phyloP scores from a whole-genome alignment of 495 filamentous ascomycete genomes.

The Aspergillus conjunctus region DNA sequence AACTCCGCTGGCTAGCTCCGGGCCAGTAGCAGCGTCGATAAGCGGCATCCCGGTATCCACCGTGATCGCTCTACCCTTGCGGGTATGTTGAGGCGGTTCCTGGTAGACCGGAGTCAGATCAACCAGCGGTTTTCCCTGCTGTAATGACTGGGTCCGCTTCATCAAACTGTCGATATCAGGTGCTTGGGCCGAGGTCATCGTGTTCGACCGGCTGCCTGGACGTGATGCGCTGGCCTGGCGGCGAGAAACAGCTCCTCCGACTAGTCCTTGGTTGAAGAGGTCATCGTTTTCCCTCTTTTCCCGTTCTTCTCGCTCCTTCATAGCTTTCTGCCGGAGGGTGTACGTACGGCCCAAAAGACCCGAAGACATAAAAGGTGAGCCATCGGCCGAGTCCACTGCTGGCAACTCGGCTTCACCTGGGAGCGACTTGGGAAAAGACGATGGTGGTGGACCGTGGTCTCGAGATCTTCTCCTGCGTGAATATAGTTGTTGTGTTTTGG shows the following conservation, averaged over 20 bases:
- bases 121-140: constrained; percentile 62
- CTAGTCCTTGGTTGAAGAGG: constrained; percentile 31
- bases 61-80: constrained; percentile 67
- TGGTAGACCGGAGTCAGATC: constrained; percentile 74
- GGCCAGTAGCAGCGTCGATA: constrained; percentile 65
- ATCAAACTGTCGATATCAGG: constrained; percentile 28
- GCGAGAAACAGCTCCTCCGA: constrained; percentile 21
- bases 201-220: constrained; percentile 39
- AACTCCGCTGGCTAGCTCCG: constrained; percentile 48
- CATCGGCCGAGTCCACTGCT: constrained; percentile 31
- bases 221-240: constrained; percentile 17
- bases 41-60: constrained; percentile 62
- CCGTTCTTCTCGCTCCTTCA: constrained; percentile 55
- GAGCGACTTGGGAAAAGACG: constrained; percentile 43
- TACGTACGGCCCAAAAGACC: constrained; percentile 67
- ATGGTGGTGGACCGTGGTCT: constrained; percentile 47
- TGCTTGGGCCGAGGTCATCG: constrained; percentile 36
- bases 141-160: constrained; percentile 36
- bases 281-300: constrained; percentile 42
- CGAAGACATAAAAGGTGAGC: constrained; percentile 53
- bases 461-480: constrained; percentile 41
- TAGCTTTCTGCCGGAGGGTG: constrained; percentile 58
- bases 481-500: constrained; percentile 27
- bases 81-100: constrained; percentile 70
- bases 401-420: constrained; percentile 31